Percentiles rank a stretch among this genome's conserved stretches.
phyloP scores from a whole-genome alignment of 1,139 yeast genomes.

The Yamadazyma epiphylla region DNA sequence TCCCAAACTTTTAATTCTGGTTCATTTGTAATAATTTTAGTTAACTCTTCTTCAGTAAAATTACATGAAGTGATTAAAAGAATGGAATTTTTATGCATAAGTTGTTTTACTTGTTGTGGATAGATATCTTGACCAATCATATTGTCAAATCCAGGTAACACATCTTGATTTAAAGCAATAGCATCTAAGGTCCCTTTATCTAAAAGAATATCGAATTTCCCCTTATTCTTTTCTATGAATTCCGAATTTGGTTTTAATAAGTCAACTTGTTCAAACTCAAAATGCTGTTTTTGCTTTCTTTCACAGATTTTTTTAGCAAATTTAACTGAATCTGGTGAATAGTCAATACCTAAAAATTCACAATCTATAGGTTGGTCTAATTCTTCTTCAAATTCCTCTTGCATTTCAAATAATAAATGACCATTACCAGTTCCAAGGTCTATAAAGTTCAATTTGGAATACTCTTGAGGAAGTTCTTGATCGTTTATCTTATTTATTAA shows the following conservation, averaged over 20 bases:
- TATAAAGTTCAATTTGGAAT: slow-evolving; percentile 43
- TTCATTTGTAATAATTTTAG: slow-evolving; percentile 44
- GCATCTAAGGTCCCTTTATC: slow-evolving; percentile 98
- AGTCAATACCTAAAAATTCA: slow-evolving; percentile 68
- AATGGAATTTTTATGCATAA: slow-evolving; percentile 55
- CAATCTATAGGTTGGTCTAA: slow-evolving; percentile 39
- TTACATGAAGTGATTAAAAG: slow-evolving; percentile 91
- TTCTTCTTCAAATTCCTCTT: slow-evolving; percentile 49
- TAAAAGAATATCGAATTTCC: slow-evolving; percentile 63
- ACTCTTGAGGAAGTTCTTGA: slow-evolving; percentile 16
- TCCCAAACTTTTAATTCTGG: slow-evolving; percentile 51
- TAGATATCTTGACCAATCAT: slow-evolving; percentile 60
- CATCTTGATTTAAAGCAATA: slow-evolving; percentile 74
- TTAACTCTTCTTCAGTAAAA: slow-evolving; percentile 77
- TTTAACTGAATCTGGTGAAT: slow-evolving; percentile 71
- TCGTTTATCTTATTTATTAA: slow-evolving; percentile 33
- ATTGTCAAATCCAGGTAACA: slow-evolving; percentile 35
- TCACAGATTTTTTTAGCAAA: slow-evolving; percentile 63
- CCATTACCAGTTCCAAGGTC: slow-evolving; percentile 98
- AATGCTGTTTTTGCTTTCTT: slow-evolving; percentile 31
- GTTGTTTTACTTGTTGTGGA: slow-evolving; percentile 52
- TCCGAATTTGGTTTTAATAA: slow-evolving; percentile 30
- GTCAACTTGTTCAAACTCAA: slow-evolving; percentile 47
- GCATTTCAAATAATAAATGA: slow-evolving; percentile 68
- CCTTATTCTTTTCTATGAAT: slow-evolving; percentile 30